These are phyloP conservation scores for Paecilomyces sp. DNA, from an alignment of 2,329 filamentous ascomycete species.

Conservation along the genomic window DNA sequence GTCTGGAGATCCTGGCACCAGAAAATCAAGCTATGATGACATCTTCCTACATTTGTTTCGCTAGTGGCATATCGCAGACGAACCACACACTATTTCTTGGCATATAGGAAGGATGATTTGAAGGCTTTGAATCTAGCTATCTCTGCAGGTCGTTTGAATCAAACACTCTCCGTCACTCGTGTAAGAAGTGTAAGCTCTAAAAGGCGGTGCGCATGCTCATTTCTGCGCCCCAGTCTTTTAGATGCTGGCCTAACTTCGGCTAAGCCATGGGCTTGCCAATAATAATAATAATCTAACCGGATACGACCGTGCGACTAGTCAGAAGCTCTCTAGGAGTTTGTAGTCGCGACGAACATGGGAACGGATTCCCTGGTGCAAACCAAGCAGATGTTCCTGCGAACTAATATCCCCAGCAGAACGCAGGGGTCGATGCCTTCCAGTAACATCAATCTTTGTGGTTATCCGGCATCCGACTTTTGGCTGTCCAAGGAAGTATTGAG, in stretches of 20 bases:
- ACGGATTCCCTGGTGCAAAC: not conserved
- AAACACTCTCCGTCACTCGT: not conserved
- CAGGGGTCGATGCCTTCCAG: not conserved
- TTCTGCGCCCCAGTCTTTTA: not conserved
- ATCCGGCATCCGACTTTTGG: not conserved
- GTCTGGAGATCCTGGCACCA: not conserved
- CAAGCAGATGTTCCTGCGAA: not conserved
- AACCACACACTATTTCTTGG: not conserved
- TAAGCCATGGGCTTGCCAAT: not conserved
- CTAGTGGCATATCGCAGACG: not conserved
- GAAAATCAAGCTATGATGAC: not conserved
- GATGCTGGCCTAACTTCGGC: not conserved
- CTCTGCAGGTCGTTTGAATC: not conserved
- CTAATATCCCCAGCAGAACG: not conserved
- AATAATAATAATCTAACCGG: too few species aligned
- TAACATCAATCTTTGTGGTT: not conserved
- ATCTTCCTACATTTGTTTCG: not conserved
- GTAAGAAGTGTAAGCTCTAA: not conserved
- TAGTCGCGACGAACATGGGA: not conserved
- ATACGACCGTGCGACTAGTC: not conserved
- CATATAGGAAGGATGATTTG: not conserved
- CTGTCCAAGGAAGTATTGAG: not conserved
- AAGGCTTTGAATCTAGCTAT: not conserved
- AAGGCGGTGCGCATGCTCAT: too few species aligned
- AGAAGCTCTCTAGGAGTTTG: not conserved